Evolutionary conservation across 2,329 filamentous ascomycete species (phyloP), one percentile per base, ranked within the genome.

Genomic region (Lachnellula occidentalis): DNA sequence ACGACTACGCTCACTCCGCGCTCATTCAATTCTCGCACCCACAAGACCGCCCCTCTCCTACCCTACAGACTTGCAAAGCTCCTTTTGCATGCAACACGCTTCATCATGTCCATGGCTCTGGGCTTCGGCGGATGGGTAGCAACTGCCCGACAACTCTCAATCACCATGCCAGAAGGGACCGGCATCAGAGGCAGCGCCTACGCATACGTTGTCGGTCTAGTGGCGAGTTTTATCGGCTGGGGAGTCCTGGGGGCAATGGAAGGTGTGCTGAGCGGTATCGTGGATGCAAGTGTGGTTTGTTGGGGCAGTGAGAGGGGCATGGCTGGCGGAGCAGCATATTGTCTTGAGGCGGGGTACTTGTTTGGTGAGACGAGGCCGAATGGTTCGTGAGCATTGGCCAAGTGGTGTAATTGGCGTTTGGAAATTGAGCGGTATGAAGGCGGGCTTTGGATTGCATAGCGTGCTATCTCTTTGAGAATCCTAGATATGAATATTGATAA

Each of bases 71-170:
- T 97, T 8, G 88, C 94, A 1, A 97, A 96, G 70, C 79, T 97
- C 27, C 80, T 99, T 7, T 82, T 99, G 3, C 90, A 96, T 63
- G 90, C 92, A 3, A 94, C 91, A 1, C 84, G 92, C 17, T 88
- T 92, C 68, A 88, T 96, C 66, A 95, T 96, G 83, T 90, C 90
- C 0, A 83, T 92, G 46, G 88, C 86, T 0, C 81, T 99, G 31
- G 92, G 92, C 1, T 95, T 97, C 66, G 92, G 89, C 4, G 92
- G 90, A n/a, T 99, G 94, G 94, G 90, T 97, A 8, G 88, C 90
- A 46, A 95, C 92, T 36, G 92, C 94, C 11, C 85, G 90, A 59
- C 86, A 88, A 71, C 76, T 96, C 4, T 77, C 80, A 50, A 76
- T 94, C 19, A 76, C 73, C 66, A 73, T 74, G 56, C 84, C 71